A percentile compares a stretch with the other conserved stretches of the same genome.
These are phyloP conservation scores for Fusarium multiceps DNA, from an alignment of 2,329 filamentous ascomycete genomes.

Conservation along the genomic window DNA sequence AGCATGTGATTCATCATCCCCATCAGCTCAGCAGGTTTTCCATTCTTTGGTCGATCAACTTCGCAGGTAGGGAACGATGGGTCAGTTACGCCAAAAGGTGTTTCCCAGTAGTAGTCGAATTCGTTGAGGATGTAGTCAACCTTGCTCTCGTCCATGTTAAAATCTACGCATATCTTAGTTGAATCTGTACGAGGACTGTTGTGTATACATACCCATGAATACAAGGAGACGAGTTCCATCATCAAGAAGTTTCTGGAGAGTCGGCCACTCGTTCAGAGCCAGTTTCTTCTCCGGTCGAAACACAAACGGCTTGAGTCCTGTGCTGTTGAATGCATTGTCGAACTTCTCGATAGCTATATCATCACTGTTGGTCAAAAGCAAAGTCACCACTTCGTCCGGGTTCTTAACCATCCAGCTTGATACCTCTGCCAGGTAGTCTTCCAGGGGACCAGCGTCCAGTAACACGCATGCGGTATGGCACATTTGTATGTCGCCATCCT, in stretches of 20 bases:
- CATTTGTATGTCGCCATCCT: conserved; percentile 63
- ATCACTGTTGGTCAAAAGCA: conserved; percentile 73
- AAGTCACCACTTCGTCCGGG: conserved; percentile 69
- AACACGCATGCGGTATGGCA: conserved; percentile 73
- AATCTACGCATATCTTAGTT: conserved; percentile 62
- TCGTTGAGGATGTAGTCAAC: conserved; percentile 73
- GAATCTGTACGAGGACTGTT: background rate
- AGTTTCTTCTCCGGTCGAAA: conserved; percentile 62
- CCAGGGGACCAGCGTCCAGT: conserved; percentile 68
- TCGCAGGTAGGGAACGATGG: conserved; percentile 71
- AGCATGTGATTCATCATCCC: conserved; percentile 47
- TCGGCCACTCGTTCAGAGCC: conserved; percentile 72
- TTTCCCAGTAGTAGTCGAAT: conserved; percentile 78
- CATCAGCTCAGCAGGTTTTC: conserved; percentile 42
- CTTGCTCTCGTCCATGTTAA: conserved; percentile 58
- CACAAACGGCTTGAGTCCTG: conserved; percentile 67
- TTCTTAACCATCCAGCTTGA: conserved; percentile 70
- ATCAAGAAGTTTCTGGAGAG: conserved; percentile 72
- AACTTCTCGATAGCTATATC: conserved; percentile 66
- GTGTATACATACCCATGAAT: conserved; percentile 69
- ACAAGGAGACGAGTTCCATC: conserved; percentile 72
- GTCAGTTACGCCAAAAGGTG: conserved; percentile 72
- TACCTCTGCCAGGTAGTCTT: conserved; percentile 65
- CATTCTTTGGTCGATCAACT: conserved; percentile 68
- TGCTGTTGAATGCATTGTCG: conserved; percentile 63